Evolutionary conservation across 2,329 filamentous ascomycete species (phyloP).

Genomic region (Microsporum ferrugineum): DNA sequence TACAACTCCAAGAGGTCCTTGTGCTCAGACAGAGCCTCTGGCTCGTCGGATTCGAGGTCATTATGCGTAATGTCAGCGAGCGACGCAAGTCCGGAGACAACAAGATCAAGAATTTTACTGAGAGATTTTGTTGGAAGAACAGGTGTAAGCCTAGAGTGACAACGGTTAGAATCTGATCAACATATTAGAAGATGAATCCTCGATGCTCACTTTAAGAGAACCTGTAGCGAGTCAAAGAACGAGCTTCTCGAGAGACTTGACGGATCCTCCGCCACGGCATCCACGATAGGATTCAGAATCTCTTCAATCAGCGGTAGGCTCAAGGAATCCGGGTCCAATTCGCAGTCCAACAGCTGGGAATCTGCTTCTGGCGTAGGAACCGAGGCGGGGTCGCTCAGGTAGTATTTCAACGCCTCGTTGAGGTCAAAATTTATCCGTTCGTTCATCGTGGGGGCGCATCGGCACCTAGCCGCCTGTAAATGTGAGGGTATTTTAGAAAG

Average conservation of each 20-base stretch:
- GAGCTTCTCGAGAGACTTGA: constrained; percentile 70
- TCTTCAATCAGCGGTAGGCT: constrained; percentile 69
- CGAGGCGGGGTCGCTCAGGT: constrained; percentile 80
- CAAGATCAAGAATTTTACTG: constrained; percentile 84
- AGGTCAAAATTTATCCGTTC: constrained; percentile 73
- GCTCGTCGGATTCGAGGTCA: constrained; percentile 84
- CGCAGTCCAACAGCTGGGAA: constrained; percentile 72
- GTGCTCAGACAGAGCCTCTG: constrained; percentile 74
- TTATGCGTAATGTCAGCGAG: constrained; percentile 77
- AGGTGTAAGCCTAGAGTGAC: constrained; percentile 64
- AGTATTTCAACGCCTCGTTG: constrained; percentile 90
- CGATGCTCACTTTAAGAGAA: constrained; percentile 78
- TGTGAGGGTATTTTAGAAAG: neutral
- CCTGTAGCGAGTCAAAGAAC: constrained; percentile 86
- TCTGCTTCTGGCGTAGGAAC: constrained; percentile 82
- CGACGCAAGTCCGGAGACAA: constrained; percentile 72
- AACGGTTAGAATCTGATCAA: constrained; percentile 15
- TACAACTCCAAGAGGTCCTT: constrained; percentile 89
- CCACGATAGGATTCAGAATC: constrained; percentile 81
- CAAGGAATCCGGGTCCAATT: constrained; percentile 77
- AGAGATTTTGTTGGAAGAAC: constrained; percentile 69
- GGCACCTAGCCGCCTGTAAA: neutral
- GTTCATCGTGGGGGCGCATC: constrained; percentile 45
- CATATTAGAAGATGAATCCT: constrained; percentile 41
- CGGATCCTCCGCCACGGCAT: constrained; percentile 81